Base-by-base conservation (phyloP, 1,284 basidiomycete species). In the Gomphus bonarii region DNA sequence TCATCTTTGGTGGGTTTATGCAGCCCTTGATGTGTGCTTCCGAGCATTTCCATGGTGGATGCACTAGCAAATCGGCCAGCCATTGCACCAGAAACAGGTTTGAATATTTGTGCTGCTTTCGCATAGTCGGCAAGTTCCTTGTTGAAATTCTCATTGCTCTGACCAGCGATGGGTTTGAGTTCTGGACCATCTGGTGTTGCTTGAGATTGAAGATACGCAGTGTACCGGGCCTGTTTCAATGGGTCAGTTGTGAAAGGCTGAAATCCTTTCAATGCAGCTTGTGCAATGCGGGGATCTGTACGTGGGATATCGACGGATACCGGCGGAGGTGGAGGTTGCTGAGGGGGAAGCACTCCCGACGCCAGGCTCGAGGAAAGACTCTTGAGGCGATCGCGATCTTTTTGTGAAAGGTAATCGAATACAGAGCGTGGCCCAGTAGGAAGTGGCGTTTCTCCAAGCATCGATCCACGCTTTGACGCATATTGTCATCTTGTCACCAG, bases 21-120 rank as follows among this genome's bases (percentile, higher is more conserved):
- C 57, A 95, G 67, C 1, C 92, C 90, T 63, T 88, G 87, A 59
- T 84, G 71, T 3, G 86, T 72, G 60, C 82, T 78, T 31, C 86
- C 76, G 38, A 84, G 79, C 55, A 75, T 64, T 62, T 88, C 80
- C 52, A 88, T 65, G 58, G 82, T 74, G 5, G 79, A 76, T 0
- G 88, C 88, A 57, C 82, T 86, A 1, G 89, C 92, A 69, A 99
- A 99, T 6, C 95, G 80, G 18, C 83, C 87, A 0, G 93, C 91
- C 89, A 99, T 97, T 22, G 91, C 90, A 16, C 85, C 90, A 0
- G 85, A 85, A 66, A 95, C 84, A 0, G 95, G 95, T 63, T 92
- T 91, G 73, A 97, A 98, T 30, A 98, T 83, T 28, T 80, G 74
- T 0, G 95, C 97, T 0, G 89, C 81, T 65, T 92, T 88, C 0